Evolutionary conservation across 2,329 filamentous ascomycete genomes (phyloP).

Genomic region (Cladophialophora carrionii): DNA sequence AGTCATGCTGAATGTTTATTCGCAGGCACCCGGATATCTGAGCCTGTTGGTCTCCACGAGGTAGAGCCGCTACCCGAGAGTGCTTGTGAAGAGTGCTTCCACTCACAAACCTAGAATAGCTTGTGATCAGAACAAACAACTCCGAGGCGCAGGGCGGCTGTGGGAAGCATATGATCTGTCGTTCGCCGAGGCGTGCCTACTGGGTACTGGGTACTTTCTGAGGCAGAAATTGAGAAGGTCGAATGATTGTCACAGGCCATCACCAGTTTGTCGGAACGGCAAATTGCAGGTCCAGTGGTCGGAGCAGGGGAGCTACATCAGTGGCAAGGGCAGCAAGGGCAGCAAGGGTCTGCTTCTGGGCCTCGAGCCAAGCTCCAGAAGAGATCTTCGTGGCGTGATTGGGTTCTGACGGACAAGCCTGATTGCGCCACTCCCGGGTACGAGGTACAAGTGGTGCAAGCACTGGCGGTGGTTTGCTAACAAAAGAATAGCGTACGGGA

Average conservation of each 20-base stretch:
- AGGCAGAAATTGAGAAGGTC: neutral
- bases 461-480: neutral
- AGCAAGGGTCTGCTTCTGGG: neutral
- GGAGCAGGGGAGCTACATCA: neutral
- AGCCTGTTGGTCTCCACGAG: conserved; percentile 1
- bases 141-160: neutral
- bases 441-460: neutral
- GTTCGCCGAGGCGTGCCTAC: neutral
- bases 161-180: neutral
- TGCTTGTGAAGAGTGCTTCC: neutral
- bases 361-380: conserved; percentile 1
- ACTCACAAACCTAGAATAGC: neutral
- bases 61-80: conserved; percentile 6
- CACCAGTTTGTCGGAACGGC: neutral
- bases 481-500: neutral
- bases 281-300: conserved; percentile 17
- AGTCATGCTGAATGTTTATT: neutral
- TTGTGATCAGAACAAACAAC: neutral
- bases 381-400: conserved; percentile 10
- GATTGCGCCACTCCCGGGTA: neutral
- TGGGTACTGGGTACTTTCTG: neutral
- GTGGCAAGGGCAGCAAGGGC: neutral
- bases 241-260: neutral
- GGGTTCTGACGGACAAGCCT: conserved; percentile 3
- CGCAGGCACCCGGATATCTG: conserved; percentile 4